Evolutionary conservation across 2,329 filamentous ascomycete genomes (phyloP).

Genomic region (Dendrostoma leiphaemia): DNA sequence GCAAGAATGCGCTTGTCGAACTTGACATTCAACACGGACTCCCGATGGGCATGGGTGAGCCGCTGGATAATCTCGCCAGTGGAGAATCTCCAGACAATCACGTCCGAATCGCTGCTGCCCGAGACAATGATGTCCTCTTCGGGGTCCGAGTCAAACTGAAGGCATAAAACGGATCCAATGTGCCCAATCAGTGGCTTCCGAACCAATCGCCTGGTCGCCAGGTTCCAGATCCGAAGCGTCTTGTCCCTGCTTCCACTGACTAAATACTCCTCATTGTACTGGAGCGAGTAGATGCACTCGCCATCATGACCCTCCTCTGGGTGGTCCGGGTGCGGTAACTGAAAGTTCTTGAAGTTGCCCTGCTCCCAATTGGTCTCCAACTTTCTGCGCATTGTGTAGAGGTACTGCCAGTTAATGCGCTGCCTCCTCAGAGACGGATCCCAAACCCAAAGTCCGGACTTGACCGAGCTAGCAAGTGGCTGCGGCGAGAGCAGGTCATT

Average conservation of each 20-base stretch:
- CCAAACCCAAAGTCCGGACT: conserved; percentile 51
- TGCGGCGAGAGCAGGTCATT: conserved; percentile 1
- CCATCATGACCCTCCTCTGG: conserved; percentile 74
- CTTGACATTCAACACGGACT: conserved; percentile 89
- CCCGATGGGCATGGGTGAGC: conserved; percentile 73
- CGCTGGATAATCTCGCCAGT: conserved; percentile 80
- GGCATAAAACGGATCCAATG: conserved; percentile 81
- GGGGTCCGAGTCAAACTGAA: conserved; percentile 89
- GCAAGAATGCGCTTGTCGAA: conserved; percentile 91
- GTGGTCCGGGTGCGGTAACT: conserved; percentile 80
- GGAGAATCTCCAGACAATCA: conserved; percentile 92
- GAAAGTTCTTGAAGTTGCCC: conserved; percentile 80
- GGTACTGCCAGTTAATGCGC: conserved; percentile 85
- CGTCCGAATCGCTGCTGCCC: conserved; percentile 86
- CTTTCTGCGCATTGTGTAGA: conserved; percentile 82
- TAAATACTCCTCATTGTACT: conserved; percentile 80
- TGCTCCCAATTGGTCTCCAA: conserved; percentile 91
- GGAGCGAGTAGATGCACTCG: conserved; percentile 93
- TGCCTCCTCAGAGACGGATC: conserved; percentile 46
- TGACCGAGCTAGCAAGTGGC: conserved; percentile 18
- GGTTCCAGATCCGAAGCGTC: conserved; percentile 85
- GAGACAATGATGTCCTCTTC: conserved; percentile 92
- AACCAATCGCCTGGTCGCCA: conserved; percentile 76
- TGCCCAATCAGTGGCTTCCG: conserved; percentile 75
- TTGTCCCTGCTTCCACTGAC: conserved; percentile 92